Percentiles rank a stretch among this genome's conserved stretches.
Conservation (phyloP, 2,329 filamentous ascomycete species). For the Colletotrichum australisinense region DNA sequence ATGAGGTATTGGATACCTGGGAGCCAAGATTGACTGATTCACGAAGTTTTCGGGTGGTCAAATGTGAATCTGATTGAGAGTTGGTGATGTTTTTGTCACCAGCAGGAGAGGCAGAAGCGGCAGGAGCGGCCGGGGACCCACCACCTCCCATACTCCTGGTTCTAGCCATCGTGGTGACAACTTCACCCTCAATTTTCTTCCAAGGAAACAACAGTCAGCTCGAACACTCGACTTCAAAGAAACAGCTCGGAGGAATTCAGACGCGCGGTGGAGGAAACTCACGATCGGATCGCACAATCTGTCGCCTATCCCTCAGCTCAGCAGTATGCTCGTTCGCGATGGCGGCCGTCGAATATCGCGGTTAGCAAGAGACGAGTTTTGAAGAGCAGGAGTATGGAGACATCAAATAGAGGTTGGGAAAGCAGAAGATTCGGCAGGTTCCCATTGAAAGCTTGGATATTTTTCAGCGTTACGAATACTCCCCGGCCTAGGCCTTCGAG, state of each 20-base stretch:
- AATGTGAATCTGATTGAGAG: not conserved
- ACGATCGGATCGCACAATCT: not conserved
- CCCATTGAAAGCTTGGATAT: not conserved
- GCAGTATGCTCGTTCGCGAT: not conserved
- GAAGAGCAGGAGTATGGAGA: too few species aligned
- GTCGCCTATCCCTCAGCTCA: not conserved
- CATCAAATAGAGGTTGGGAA: too few species aligned
- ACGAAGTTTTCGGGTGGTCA: too few species aligned
- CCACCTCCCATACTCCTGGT: not conserved
- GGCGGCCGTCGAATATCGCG: not conserved
- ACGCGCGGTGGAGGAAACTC: not conserved
- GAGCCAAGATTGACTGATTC: not conserved
- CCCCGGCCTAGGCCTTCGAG: not conserved
- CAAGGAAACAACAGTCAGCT: not conserved
- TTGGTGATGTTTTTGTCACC: not conserved
- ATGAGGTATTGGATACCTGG: not conserved
- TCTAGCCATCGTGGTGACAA: not conserved
- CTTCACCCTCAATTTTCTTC: not conserved
- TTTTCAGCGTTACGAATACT: too few species aligned
- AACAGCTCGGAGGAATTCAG: not conserved
- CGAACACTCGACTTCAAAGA: not conserved
- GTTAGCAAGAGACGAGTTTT: not conserved
- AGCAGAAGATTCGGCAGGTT: not conserved
- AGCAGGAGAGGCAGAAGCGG: not conserved
- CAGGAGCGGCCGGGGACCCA: not conserved